These are phyloP conservation scores for Phytophthora quininea DNA, from an alignment of 352 stramenopile genomes.

Conservation along the genomic window DNA sequence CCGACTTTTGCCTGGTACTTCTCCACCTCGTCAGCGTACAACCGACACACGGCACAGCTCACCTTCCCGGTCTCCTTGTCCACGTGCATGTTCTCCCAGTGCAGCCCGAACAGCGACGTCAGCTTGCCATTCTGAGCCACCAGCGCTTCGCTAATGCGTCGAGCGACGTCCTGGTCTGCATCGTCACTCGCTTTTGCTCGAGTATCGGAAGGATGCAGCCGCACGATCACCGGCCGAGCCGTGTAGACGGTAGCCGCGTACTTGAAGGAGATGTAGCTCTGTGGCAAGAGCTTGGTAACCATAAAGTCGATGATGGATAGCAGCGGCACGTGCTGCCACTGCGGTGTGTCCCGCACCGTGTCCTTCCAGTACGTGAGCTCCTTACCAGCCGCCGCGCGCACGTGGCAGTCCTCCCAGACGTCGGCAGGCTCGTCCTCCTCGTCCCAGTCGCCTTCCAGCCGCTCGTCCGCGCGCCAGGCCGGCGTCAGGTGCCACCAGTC, in stretches of 20 bases:
- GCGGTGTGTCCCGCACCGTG: conserved; percentile 43
- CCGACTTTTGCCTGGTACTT: conserved; percentile 54
- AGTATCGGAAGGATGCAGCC: conserved; percentile 35
- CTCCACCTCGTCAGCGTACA: conserved; percentile 55
- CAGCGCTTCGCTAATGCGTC: conserved; percentile 32
- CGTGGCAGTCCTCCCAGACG: conserved; percentile 51
- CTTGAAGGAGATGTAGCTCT: conserved; percentile 69
- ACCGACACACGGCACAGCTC: conserved; percentile 39
- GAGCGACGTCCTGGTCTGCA: conserved; percentile 27
- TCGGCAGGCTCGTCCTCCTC: conserved; percentile 27
- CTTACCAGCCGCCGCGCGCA: conserved; percentile 27
- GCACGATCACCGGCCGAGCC: conserved; percentile 52
- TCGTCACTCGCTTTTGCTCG: conserved; percentile 6
- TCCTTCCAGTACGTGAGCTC: conserved; percentile 47
- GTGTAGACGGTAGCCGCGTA: conserved; percentile 62
- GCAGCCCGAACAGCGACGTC: conserved; percentile 62
- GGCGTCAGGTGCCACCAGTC: conserved; percentile 63
- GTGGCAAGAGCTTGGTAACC: conserved; percentile 48
- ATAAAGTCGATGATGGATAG: conserved; percentile 64
- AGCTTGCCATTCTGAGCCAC: conserved; percentile 37
- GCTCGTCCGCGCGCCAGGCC: conserved; percentile 42
- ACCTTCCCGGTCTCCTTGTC: conserved; percentile 37
- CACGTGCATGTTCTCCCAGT: conserved; percentile 66
- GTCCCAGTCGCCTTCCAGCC: conserved; percentile 50
- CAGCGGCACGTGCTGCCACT: conserved; percentile 57